phyloP scores from a whole-genome alignment of 2,329 filamentous ascomycete genomes.

The Ceratocystis harringtonii region DNA sequence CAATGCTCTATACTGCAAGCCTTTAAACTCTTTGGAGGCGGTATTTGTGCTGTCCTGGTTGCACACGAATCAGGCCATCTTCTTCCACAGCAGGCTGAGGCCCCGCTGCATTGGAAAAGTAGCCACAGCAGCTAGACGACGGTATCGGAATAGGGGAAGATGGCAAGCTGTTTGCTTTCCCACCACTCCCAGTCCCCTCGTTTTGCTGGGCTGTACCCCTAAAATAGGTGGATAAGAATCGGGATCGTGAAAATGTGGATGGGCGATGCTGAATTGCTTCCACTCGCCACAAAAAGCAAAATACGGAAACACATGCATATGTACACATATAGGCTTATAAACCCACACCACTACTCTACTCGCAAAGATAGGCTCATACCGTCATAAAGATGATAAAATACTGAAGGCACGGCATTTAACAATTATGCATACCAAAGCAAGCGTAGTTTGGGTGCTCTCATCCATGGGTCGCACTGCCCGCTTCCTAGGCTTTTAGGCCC shows the following conservation, averaged over 20 bases:
- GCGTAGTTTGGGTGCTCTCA: too few species aligned
- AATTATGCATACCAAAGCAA: too few species aligned
- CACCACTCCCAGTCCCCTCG: too few species aligned
- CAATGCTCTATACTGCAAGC: too few species aligned
- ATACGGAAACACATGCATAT: not conserved
- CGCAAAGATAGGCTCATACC: not conserved
- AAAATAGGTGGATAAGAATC: not conserved
- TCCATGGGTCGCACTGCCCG: too few species aligned
- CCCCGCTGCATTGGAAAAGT: not conserved
- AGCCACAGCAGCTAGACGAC: too few species aligned
- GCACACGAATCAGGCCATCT: not conserved
- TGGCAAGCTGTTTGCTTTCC: too few species aligned
- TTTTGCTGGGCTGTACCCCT: not conserved
- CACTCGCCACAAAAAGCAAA: not conserved
- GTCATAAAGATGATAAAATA: not conserved
- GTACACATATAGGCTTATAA: too few species aligned
- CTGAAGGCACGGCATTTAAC: too few species aligned
- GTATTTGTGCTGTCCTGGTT: not conserved
- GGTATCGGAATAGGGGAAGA: too few species aligned
- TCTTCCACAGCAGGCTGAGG: not conserved
- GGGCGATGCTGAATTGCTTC: not conserved
- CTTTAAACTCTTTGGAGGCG: not conserved
- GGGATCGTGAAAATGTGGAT: not conserved
- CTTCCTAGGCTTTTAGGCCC: too few species aligned
- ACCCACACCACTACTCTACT: not conserved